Base-by-base conservation (phyloP, 768 basidiomycete species). In the Serpula lacrymans region DNA sequence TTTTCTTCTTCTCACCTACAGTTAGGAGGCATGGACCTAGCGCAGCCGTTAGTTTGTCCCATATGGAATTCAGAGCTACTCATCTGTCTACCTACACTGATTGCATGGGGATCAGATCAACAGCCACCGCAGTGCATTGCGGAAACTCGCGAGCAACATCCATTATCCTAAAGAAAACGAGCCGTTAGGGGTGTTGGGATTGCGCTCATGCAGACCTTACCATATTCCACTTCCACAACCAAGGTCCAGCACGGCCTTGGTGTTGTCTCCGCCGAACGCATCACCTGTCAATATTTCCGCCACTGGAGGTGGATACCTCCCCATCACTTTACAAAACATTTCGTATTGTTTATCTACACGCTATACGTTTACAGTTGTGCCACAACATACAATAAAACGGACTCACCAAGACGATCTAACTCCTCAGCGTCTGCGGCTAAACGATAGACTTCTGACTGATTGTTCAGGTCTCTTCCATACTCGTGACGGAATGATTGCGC, bases 71-170 rank as follows among this genome's bases (percentile, higher is more conserved):
- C n/a, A n/a, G n/a, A n/a, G n/a, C n/a, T n/a, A n/a, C n/a, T n/a
- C n/a, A n/a, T n/a, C n/a, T n/a, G n/a, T n/a, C n/a, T n/a, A 63
- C 84, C 60, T 63, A 83, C 86, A 69, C 40, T 38, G 75, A 73
- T 62, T 86, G 81, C 83, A 88, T 84, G 39, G 87, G 87, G 46
- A 87, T 79, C 18, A 89, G 69, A 62, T 90, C 87, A 22, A 89
- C 84, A 26, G 82, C 88, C 21, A 89, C 82, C 17, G 76, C 73
- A 47, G 64, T 71, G 59, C 76, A 78, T 48, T 82, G 57, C 26
- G 87, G 84, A 56, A 82, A 89, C 52, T 88, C 82, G 34, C 70
- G 70, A 24, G 84, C 85, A 24, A 80, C 67, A 29, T 88, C 82
- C 59, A 84, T 72, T 49, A 88, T 84, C 87, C 88, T 89, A 47